Evolutionary conservation across 129 eudicot genomes (phyloP), one percentile per base, ranked within the genome.

Genomic region (Smallanthus sonchifolius): DNA sequence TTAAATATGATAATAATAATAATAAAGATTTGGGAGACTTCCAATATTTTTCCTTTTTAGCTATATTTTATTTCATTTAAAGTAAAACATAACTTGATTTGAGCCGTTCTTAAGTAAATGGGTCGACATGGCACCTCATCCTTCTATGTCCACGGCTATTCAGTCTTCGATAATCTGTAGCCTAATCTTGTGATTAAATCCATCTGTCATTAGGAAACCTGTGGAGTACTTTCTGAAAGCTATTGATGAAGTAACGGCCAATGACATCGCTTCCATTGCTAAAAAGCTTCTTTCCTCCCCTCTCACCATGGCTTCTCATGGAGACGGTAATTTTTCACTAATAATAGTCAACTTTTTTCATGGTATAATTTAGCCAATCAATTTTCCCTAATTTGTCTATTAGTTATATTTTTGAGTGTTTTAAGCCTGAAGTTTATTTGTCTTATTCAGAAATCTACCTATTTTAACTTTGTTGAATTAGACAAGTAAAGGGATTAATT

Each of bases 291-390:
- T 94, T 71, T 79, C 87, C 2, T 88, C 97, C 17, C 98, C 98
- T 60, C 97, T 94, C 73, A 90, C 98, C 72, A 88, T 94, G 98
- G 98, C 98, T 60, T 90, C 97, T 74, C 85, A 88, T 36, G 98
- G 98, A 78, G 93, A 90, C 55, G 96, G 98, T 94, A 94, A 81
- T 17, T 19, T 65, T 43, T 32, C 36, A 61, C 19, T 51, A 16
- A 57, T 34, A 6, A n/a, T 32, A 17, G 7, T n/a, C 2, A 36
- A 52, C 10, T 14, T 14, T 30, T 13, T 30, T 30, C 17, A 2
- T 30, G 65, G 11, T 59, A 11, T 0, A 30, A 34, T 11, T 30
- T 34, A 60, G 34, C 10, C 20, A 14, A 14, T 61, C 40, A 32
- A 61, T 20, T 35, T 61, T 61, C 5, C 20, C 5, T 34, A 61